A percentile compares a stretch with the other conserved stretches of the same genome.
phyloP scores from a whole-genome alignment of 2,329 filamentous ascomycete genomes.

The Diplodia corticola region DNA sequence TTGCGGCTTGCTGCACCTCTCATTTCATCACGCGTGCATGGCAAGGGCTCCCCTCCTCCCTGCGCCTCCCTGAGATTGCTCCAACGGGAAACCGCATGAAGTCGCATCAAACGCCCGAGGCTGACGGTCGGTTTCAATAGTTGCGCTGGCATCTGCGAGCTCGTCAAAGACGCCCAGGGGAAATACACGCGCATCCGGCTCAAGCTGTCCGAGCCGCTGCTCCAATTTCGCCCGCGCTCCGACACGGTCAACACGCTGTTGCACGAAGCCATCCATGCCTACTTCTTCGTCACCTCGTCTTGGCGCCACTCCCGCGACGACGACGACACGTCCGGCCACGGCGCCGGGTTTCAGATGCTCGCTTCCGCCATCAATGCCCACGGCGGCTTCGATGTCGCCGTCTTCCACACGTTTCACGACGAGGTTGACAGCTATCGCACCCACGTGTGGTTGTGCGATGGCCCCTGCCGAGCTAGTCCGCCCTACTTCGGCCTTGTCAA shows the following conservation, averaged over 20 bases:
- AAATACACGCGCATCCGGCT: slow-evolving; percentile 44
- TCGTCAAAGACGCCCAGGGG: slow-evolving; percentile 40
- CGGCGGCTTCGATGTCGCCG: slow-evolving; percentile 43
- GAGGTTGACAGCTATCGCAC: slow-evolving; percentile 49
- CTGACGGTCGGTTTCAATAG: slow-evolving; percentile 26
- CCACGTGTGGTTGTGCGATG: slow-evolving; percentile 48
- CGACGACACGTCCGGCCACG: slow-evolving; percentile 47
- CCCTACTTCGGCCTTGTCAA: slow-evolving; percentile 49
- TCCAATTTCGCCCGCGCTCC: slow-evolving; percentile 46
- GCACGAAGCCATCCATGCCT: slow-evolving; percentile 48
- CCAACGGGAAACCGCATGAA: slow-evolving; percentile 1
- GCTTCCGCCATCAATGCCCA: slow-evolving; percentile 49
- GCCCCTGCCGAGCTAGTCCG: slow-evolving; percentile 39
- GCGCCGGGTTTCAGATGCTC: slow-evolving; percentile 44
- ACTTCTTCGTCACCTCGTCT: slow-evolving; percentile 49
- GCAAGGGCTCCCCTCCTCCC: slow-evolving; percentile 16
- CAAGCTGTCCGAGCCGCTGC: slow-evolving; percentile 46
- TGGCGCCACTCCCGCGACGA: slow-evolving; percentile 46
- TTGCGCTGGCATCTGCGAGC: slow-evolving; percentile 49
- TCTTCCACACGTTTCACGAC: slow-evolving; percentile 49
- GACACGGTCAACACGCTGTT: slow-evolving; percentile 48
- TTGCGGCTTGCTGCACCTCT: slow-evolving; percentile 2
- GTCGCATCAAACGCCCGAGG: slow-evolving; percentile 2
- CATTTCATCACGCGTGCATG: slow-evolving; percentile 2
- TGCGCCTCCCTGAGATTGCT: neutral